Percentiles rank a stretch among this genome's conserved stretches.
Conservation (phyloP, 345 rosid species). For the Pseudoturritis turrita region DNA sequence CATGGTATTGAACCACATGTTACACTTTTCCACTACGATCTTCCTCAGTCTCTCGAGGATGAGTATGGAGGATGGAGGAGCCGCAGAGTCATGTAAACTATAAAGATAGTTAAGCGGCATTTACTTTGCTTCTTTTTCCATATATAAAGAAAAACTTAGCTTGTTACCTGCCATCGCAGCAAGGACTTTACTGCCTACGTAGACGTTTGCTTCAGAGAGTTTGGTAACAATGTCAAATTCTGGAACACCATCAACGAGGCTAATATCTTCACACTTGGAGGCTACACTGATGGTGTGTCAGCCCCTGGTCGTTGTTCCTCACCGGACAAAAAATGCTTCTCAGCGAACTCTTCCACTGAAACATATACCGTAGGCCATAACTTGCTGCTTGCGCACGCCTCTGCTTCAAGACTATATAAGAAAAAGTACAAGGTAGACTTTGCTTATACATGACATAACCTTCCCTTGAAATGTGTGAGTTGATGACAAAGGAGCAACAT, state of each 20-base stretch:
- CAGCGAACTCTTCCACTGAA: neutral
- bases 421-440: neutral
- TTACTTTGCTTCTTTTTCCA: neutral
- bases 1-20: constrained; percentile 62
- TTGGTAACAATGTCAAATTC: constrained; percentile 52
- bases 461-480: neutral
- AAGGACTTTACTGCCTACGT: neutral
- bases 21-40: constrained; percentile 46
- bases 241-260: constrained; percentile 77
- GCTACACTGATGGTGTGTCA: constrained; percentile 22
- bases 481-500: too few relatives aligned
- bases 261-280: constrained; percentile 35
- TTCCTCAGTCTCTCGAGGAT: constrained; percentile 60
- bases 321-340: neutral
- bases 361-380: neutral
- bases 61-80: constrained; percentile 70
- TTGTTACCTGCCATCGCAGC: neutral
- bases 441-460: neutral
- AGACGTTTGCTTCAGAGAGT: constrained; percentile 49
- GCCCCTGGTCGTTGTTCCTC: constrained; percentile 27
- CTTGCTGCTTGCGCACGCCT: constrained; percentile 3
- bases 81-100: constrained; percentile 46
- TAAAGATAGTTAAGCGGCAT: neutral
- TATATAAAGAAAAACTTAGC: too few relatives aligned
- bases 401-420: neutral